Percentiles rank a stretch among this genome's conserved stretches.
phyloP scores from a whole-genome alignment of 305 asterid genomes.

The Fraxinus sp. region DNA sequence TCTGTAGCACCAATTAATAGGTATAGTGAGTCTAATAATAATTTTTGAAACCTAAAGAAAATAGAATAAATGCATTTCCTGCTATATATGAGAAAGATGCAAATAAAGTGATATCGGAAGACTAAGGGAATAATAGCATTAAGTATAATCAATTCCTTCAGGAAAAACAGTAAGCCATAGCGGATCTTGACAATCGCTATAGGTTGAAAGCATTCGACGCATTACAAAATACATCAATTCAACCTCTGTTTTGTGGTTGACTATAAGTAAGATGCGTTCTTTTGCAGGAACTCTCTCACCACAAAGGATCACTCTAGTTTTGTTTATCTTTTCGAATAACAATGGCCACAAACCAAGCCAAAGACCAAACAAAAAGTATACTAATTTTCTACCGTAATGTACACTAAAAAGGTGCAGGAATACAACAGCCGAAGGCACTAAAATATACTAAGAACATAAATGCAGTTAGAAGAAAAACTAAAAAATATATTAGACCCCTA shows the following conservation, averaged over 20 bases:
- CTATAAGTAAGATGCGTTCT: conserved; percentile 51
- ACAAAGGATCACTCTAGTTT: conserved; percentile 50
- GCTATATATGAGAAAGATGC: background rate
- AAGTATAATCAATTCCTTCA: conserved; percentile 71
- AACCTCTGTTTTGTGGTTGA: conserved; percentile 72
- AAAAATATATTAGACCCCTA: conserved; percentile 54
- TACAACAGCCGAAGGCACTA: conserved; percentile 40
- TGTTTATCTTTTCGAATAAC: conserved; percentile 61
- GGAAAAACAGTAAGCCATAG: conserved; percentile 70
- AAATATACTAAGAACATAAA: conserved; percentile 57
- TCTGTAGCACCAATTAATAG: background rate
- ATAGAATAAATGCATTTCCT: background rate
- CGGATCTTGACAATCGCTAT: conserved; percentile 42
- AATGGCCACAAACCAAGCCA: conserved; percentile 79
- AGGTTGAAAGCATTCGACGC: conserved; percentile 45
- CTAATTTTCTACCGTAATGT: conserved; percentile 46
- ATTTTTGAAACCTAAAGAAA: background rate
- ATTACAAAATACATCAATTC: conserved; percentile 72
- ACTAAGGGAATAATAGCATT: conserved; percentile 17
- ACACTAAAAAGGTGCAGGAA: conserved; percentile 48
- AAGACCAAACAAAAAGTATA: conserved; percentile 46
- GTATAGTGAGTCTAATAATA: background rate
- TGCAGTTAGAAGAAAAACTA: conserved; percentile 48
- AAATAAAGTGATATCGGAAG: background rate
- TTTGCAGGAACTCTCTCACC: conserved; percentile 55